Conservation (phyloP, 495 filamentous ascomycete species). For the Baudoinia panamericana region DNA sequence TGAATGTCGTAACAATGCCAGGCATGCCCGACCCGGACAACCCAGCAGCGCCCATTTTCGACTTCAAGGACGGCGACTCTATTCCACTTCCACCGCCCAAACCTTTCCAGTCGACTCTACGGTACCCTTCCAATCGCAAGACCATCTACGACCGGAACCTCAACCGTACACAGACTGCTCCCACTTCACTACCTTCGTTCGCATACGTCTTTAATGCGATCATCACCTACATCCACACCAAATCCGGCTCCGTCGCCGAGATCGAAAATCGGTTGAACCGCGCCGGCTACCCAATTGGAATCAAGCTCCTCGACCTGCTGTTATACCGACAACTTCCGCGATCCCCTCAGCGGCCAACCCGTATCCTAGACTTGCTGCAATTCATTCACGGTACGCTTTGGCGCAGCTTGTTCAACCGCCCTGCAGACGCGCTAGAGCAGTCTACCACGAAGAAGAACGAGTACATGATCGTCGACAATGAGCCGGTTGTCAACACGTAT, state of each 20-base stretch:
- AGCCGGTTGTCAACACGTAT: conserved; percentile 86
- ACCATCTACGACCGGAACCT: conserved; percentile 95
- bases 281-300: conserved; percentile 89
- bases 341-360: conserved; percentile 63
- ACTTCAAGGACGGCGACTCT: not conserved
- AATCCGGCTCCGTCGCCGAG: conserved; percentile 84
- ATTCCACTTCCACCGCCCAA: conserved; percentile 12
- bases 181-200: conserved; percentile 84
- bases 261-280: conserved; percentile 82
- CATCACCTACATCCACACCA: conserved; percentile 85
- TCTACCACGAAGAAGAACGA: conserved; percentile 70
- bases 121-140: conserved; percentile 87
- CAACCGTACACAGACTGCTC: conserved; percentile 71
- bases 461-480: conserved; percentile 98
- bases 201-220: conserved; percentile 95
- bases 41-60: not conserved
- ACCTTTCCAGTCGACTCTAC: conserved; percentile 37
- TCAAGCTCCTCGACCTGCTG: conserved; percentile 88
- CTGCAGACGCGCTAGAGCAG: conserved; percentile 85
- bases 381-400: conserved; percentile 85
- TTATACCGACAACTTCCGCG: conserved; percentile 57
- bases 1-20: too few species aligned
- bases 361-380: conserved; percentile 82
- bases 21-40: not conserved
- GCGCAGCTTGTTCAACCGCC: conserved; percentile 78